Percentiles rank a stretch among this genome's conserved stretches.
Conservation (phyloP, 2,329 filamentous ascomycete species). For the Eurotiales sp. region DNA sequence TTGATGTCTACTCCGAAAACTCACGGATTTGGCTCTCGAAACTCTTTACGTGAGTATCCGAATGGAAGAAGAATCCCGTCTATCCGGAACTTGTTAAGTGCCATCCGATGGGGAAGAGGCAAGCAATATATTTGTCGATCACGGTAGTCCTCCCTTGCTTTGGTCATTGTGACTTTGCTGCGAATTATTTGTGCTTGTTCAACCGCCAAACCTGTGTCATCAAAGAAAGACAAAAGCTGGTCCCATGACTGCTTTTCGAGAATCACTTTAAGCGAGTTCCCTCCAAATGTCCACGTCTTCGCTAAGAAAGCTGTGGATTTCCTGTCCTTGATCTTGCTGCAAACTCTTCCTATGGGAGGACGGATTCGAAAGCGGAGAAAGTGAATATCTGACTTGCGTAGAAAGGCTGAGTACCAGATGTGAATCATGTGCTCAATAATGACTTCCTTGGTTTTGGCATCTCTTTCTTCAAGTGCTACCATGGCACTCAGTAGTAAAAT, state of each 20-base stretch:
- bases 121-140: constrained; percentile 27
- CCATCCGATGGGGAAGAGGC: constrained; percentile 25
- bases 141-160: constrained; percentile 28
- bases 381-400: constrained; percentile 23
- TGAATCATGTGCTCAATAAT: constrained; percentile 39
- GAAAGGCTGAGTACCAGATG: constrained; percentile 45
- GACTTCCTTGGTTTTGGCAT: constrained; percentile 19
- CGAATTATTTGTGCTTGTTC: constrained; percentile 24
- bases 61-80: constrained; percentile 43
- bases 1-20: no score
- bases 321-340: constrained; percentile 30
- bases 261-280: constrained; percentile 23
- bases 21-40: constrained; percentile 41
- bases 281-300: constrained; percentile 30
- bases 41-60: constrained; percentile 27
- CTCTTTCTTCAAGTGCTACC: not conserved
- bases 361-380: constrained; percentile 23
- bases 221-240: constrained; percentile 23
- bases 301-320: constrained; percentile 20
- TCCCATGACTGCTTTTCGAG: constrained; percentile 32
- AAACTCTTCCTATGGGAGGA: constrained; percentile 32
- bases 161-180: constrained; percentile 25
- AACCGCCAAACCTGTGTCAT: constrained; percentile 21
- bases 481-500: constrained; percentile 39
- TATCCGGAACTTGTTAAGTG: constrained; percentile 28